Base-by-base conservation (phyloP, 1,284 basidiomycete genomes). In the Cronartium quercuum region DNA sequence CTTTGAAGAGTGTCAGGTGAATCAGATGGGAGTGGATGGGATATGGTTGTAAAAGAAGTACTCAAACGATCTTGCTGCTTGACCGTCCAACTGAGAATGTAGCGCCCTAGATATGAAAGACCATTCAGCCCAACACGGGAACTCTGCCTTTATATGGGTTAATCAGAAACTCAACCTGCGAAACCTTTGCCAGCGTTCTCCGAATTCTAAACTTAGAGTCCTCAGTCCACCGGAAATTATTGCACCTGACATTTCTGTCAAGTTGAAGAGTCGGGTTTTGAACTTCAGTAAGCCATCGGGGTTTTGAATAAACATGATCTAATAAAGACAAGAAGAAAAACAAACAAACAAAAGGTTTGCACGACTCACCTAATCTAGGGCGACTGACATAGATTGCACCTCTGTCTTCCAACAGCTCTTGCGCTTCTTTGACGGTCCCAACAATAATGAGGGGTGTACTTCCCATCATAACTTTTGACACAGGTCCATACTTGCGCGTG, bases 211-310 rank as follows among this genome's bases (percentile, higher is more conserved):
- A 29, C 78, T 70, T n/a, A 79, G 70, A 51, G 77, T 78, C 4
- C 78, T 76, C 37, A 76, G 76, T n/a, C 75, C 74, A 34, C 77
- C 77, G 42, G 78, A 78, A 63, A 79, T 76, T 1, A 78, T 74
- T 15, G 77, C 75, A 5, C 77, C 77, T 5, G 78, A 77, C 77
- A 78, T 78, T 65, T 73, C 70, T 73, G 21, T n/a, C 38, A 61
- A 15, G 63, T 9, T 29, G 37, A 51, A 47, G 44, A 18, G 44
- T 35, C 35, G 10, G 44, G 24, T 3, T 3, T 51, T 37, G 18
- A 40, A 7, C 61, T 40, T 66, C 29, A 66, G 10, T n/a, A 21
- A 68, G 44, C 55, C 58, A 68, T 42, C 55, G 61, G 57, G 57
- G 34, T 24, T 24, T 29, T 29, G 29, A 29, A 29, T 29, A 29